Conservation (phyloP, 352 stramenopile species). For the Phytophthora litchii region DNA sequence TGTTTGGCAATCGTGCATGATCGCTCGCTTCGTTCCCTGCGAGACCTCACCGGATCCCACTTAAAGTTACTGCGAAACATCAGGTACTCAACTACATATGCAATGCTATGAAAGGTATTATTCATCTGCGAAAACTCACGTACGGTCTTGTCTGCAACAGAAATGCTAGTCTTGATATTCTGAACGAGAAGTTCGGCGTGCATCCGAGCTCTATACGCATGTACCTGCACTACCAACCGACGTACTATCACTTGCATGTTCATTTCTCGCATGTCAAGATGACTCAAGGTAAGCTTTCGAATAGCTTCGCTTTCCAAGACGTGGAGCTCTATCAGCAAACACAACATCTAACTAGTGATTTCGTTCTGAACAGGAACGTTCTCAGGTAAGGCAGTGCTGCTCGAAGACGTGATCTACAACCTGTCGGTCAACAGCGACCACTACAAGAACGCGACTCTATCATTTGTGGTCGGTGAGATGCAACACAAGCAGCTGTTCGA, state of each 20-base stretch:
- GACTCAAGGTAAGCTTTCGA: conserved; percentile 49
- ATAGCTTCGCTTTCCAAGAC: not conserved
- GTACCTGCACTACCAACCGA: conserved; percentile 90
- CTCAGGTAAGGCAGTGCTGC: conserved; percentile 81
- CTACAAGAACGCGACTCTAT: conserved; percentile 78
- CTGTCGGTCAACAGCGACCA: conserved; percentile 62
- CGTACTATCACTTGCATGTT: conserved; percentile 90
- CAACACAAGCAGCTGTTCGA: conserved; percentile 81
- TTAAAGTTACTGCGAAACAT: conserved; percentile 76
- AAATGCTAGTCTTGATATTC: conserved; percentile 56
- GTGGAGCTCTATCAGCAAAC: not conserved
- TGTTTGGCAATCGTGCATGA: conserved; percentile 84
- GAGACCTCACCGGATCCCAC: conserved; percentile 71
- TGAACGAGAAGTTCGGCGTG: conserved; percentile 68
- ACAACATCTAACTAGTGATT: conserved; percentile 2
- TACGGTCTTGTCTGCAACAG: conserved; percentile 29
- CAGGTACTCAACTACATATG: conserved; percentile 37
- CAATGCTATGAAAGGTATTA: not conserved
- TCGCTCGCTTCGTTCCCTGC: conserved; percentile 70
- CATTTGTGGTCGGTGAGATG: conserved; percentile 77
- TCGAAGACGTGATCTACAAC: conserved; percentile 89
- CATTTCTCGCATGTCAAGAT: conserved; percentile 90
- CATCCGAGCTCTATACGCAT: conserved; percentile 62
- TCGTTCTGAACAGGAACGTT: conserved; percentile 50
- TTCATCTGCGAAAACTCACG: conserved; percentile 1